Base-by-base conservation (phyloP, 345 rosid genomes). In the Bruguiera parviflora region DNA sequence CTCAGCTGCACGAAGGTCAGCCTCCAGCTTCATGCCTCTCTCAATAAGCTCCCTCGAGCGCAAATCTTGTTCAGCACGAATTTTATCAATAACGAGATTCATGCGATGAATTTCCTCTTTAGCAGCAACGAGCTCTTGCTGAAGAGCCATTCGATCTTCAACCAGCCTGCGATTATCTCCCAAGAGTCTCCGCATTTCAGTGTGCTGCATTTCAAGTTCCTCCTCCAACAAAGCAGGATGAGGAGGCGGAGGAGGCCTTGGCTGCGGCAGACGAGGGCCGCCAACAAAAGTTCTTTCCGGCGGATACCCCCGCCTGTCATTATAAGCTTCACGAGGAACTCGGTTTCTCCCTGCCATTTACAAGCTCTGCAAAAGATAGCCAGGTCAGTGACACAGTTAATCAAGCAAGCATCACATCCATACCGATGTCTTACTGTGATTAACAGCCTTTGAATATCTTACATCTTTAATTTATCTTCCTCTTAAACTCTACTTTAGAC, bases 281-380 rank as follows among this genome's bases (percentile, higher is more conserved):
- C 88, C 86, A 20, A 82, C 64, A 67, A 77, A 90, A 47, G 90
- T 77, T 66, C 94, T 83, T 64, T 89, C 96, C 3, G 83, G 85
- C 11, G 85, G 87, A 60, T 69, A 87, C 56, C 88, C 90, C 61
- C 86, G 89, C 11, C 92, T 76, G 63, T 86, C 92, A 69, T 77
- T 81, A 72, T 78, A 86, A 39, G 70, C 71, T n/a, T 92, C 98
- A 22, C 91, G 89, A 68, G 80, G 83, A 39, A 86, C 71, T 5
- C 96, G 91, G 67, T 86, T 82, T 82, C 98, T 90, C 73, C 94
- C 97, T 20, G 97, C 81, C 99, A 95, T 95, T 74, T 61, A 46
- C 28, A 53, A 69, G 13, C 22, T 51, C 75, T 65, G 59, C 70
- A 21, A 43, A 57, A 11, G 18, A 56, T 2, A 35, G 16, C 9